Percentiles rank a stretch among this genome's conserved stretches.
These are phyloP conservation scores for Physcomitrium patens DNA, from an alignment of 225 moss, liverwort and hornwort species.

Conservation along the genomic window DNA sequence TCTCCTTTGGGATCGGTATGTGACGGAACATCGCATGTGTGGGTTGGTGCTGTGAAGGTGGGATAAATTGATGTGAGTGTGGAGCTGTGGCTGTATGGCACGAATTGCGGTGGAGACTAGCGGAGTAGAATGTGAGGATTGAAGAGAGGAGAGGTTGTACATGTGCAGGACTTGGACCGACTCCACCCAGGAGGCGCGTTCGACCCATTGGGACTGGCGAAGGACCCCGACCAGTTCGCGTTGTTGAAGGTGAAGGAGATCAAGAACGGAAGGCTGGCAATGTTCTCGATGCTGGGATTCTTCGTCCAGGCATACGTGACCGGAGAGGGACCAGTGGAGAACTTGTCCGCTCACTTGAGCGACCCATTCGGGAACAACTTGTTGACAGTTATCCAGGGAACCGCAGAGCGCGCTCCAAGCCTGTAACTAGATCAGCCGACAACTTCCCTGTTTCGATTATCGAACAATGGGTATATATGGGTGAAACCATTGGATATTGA, in stretches of 20 bases:
- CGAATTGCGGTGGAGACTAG: no score
- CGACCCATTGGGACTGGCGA: constrained; percentile 80
- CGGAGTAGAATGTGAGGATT: no score
- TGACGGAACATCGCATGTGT: background rate
- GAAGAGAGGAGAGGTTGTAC: background rate
- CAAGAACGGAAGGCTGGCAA: constrained; percentile 79
- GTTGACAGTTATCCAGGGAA: constrained; percentile 69
- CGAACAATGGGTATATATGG: no score
- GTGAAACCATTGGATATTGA: no score
- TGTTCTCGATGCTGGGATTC: constrained; percentile 94
- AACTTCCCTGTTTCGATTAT: no score
- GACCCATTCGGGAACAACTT: constrained; percentile 88
- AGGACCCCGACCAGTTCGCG: constrained; percentile 83
- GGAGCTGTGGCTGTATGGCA: no score
- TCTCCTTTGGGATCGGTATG: constrained; percentile 84
- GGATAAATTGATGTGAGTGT: background rate
- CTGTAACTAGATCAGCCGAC: constrained; percentile 52
- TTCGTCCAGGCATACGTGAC: constrained; percentile 86
- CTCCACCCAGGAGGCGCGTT: constrained; percentile 87
- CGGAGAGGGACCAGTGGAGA: constrained; percentile 79
- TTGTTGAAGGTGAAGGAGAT: constrained; percentile 91
- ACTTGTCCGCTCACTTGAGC: constrained; percentile 78
- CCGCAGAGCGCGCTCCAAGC: constrained; percentile 61
- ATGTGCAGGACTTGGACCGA: constrained; percentile 58
- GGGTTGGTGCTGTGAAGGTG: no score